These are phyloP conservation scores for Ophiosphaerella narmari DNA, from an alignment of 2,329 filamentous ascomycete species.

Conservation along the genomic window DNA sequence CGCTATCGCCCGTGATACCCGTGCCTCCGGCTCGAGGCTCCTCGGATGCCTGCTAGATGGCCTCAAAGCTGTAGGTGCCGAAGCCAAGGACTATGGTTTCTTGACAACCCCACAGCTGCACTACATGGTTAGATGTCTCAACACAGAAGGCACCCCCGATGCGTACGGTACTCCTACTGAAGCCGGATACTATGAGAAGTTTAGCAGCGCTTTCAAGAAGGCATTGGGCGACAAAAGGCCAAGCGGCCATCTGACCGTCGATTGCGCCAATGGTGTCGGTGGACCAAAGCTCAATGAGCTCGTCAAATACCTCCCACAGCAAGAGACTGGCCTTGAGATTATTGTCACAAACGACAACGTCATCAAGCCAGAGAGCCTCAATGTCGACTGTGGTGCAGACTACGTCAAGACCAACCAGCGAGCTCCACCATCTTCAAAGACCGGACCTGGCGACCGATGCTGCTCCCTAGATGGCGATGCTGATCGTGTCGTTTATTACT, in stretches of 20 bases:
- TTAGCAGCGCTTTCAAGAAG: slow-evolving; percentile 79
- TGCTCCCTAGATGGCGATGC: slow-evolving; percentile 95
- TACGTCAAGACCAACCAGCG: slow-evolving; percentile 97
- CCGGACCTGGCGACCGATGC: slow-evolving; percentile 74
- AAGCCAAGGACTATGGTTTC: slow-evolving; percentile 83
- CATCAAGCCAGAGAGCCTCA: slow-evolving; percentile 84
- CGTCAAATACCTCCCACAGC: slow-evolving; percentile 76
- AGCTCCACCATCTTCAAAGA: slow-evolving; percentile 81
- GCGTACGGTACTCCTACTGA: slow-evolving; percentile 90
- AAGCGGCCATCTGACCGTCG: slow-evolving; percentile 76
- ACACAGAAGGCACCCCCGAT: slow-evolving; percentile 85
- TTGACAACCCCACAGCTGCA: slow-evolving; percentile 97
- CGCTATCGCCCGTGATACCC: slow-evolving; percentile 89
- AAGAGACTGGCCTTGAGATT: slow-evolving; percentile 72
- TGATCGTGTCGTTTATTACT: slow-evolving; percentile 95
- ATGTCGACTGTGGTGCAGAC: slow-evolving; percentile 91
- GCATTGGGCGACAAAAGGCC: slow-evolving; percentile 76
- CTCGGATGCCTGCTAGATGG: slow-evolving; percentile 79
- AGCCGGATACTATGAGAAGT: slow-evolving; percentile 92
- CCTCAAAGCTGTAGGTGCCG: slow-evolving; percentile 73
- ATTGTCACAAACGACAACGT: slow-evolving; percentile 93
- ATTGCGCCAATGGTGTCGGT: slow-evolving; percentile 96
- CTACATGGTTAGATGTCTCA: slow-evolving; percentile 92
- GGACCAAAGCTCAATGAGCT: slow-evolving; percentile 87
- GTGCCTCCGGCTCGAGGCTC: slow-evolving; percentile 85